Percentiles rank a stretch among this genome's conserved stretches.
phyloP scores from a whole-genome alignment of 2,329 filamentous ascomycete species.

The Atkinsonella texensis region DNA sequence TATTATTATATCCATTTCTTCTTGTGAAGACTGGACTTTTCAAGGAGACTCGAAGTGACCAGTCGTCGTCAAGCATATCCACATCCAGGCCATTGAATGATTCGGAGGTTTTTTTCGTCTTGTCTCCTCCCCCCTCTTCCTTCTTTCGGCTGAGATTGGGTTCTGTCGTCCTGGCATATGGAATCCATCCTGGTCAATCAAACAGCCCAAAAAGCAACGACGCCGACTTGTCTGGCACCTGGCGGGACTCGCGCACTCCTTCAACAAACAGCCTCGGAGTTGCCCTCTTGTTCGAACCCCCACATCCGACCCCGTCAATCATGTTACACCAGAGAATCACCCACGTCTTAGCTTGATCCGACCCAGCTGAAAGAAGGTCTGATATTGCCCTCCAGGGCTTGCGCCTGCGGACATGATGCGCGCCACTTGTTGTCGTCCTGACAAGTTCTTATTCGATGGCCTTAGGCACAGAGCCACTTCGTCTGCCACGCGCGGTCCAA shows the following conservation, averaged over 20 bases:
- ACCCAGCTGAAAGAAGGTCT: constrained; percentile 9
- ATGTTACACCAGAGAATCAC: background rate
- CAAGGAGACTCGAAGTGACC: too few relatives aligned
- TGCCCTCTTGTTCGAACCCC: background rate
- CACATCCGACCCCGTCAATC: background rate
- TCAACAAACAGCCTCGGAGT: background rate
- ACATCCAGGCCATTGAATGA: too few relatives aligned
- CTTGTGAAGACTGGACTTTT: too few relatives aligned
- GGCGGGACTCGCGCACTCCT: background rate
- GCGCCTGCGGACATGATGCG: background rate
- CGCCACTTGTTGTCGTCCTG: background rate
- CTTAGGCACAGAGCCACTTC: background rate
- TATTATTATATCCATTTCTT: too few relatives aligned
- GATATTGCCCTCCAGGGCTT: background rate
- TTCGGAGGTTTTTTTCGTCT: background rate
- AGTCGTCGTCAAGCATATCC: too few relatives aligned
- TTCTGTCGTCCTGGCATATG: background rate
- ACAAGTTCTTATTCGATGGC: background rate
- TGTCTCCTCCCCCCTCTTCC: background rate
- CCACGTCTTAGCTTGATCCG: constrained; percentile 4
- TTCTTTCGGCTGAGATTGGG: background rate
- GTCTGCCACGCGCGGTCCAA: background rate
- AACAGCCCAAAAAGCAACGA: background rate
- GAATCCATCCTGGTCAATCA: background rate
- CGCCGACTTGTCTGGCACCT: background rate